Evolutionary conservation across 768 basidiomycete genomes (phyloP), one percentile per base, ranked within the genome.

Genomic region (Hygrocybe coccinea): DNA sequence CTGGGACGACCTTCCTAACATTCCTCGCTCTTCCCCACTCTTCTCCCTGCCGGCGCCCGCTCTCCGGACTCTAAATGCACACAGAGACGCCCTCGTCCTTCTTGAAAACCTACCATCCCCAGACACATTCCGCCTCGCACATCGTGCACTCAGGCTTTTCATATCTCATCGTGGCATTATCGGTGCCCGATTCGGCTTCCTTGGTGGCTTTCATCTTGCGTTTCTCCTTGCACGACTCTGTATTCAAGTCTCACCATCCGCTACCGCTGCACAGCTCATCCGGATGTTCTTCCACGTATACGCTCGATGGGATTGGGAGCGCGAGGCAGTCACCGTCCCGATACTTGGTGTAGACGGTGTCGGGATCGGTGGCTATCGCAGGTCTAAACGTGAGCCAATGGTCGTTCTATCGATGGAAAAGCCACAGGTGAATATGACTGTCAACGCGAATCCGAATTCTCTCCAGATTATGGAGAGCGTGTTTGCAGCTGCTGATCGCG

Each of bases 151-250:
- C n/a, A 54, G 19, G 53, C 45, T 54, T 14, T 54, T 54, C 44
- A n/a, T 54, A 14, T 29, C 10, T 2, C 24, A 54, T 11, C 41
- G 22, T 12, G 53, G 53, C 11, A 37, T 47, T 11, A 11, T 47
- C 15, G 53, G 53, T 22, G 53, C 53, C n/a, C 53, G 53, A 54
- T 54, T 54, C 22, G 53, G 53, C 43, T 54, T 33, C 29, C 35
- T 54, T 3, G 53, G 53, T 25, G 53, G 53, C 15, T 54, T 54
- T 33, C 53, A 54, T 25, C 39, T 44, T 29, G 43, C 53, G 6
- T 33, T 45, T n/a, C 22, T 54, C 43, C 53, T 54, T 22, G 41
- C 53, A 37, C 29, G 53, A 7, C 25, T 54, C n/a, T 54, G 53
- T 33, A 17, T 45, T 14, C 25, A 35, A 22, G 43, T 33, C 15